Conservation (phyloP, 768 basidiomycete species). For the Tylopilus rubrobrunneus region DNA sequence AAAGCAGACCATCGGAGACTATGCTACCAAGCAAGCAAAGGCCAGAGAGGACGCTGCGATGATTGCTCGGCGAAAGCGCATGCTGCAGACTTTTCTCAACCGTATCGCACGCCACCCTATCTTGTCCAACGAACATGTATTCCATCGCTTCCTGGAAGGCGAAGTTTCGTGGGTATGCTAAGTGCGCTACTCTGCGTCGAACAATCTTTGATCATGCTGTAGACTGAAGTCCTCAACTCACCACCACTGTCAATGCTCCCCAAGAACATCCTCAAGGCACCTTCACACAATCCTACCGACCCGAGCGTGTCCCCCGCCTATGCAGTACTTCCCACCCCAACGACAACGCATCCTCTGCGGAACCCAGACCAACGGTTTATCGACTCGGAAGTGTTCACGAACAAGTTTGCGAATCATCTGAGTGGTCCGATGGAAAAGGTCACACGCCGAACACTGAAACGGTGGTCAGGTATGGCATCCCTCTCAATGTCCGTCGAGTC, state of each 20-base stretch:
- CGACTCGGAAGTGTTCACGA: slow-evolving; percentile 94
- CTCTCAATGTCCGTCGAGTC: not conserved
- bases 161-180: slow-evolving; percentile 89
- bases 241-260: slow-evolving; percentile 88
- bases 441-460: slow-evolving; percentile 84
- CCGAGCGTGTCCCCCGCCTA: slow-evolving; percentile 69
- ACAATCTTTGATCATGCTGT: slow-evolving; percentile 6
- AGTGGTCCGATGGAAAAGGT: slow-evolving; percentile 95
- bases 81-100: slow-evolving; percentile 94
- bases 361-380: slow-evolving; percentile 93
- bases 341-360: slow-evolving; percentile 82
- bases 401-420: slow-evolving; percentile 91
- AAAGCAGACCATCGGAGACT: slow-evolving; percentile 93
- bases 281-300: slow-evolving; percentile 92
- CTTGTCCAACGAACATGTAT: slow-evolving; percentile 91
- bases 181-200: not conserved
- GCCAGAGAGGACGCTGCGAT: slow-evolving; percentile 94
- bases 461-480: slow-evolving; percentile 78
- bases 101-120: slow-evolving; percentile 90
- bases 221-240: slow-evolving; percentile 92
- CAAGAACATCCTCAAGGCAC: slow-evolving; percentile 94
- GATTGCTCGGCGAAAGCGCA: slow-evolving; percentile 88
- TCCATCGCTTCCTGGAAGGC: slow-evolving; percentile 93
- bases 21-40: slow-evolving; percentile 94
- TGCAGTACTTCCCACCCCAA: slow-evolving; percentile 83